Conservation (phyloP, 306 rosid genomes). For the Cucurbita maxima region DNA sequence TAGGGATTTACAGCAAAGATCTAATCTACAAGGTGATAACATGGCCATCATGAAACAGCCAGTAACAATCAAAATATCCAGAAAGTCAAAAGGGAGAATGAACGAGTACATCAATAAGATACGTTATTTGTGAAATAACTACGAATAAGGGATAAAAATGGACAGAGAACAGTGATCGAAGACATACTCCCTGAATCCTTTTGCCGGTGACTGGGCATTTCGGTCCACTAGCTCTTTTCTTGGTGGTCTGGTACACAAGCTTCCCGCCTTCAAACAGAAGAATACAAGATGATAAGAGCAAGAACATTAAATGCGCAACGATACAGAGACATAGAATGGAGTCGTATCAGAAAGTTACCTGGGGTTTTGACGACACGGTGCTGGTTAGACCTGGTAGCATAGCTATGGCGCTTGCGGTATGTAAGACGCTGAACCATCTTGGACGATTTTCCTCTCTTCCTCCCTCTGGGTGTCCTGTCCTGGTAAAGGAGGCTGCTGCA, state of each 20-base stretch:
- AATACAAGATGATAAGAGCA: not conserved
- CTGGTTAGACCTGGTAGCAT: constrained; percentile 8
- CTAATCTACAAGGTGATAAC: not conserved
- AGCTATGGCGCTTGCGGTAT: constrained; percentile 7
- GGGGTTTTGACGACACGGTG: constrained; percentile 9
- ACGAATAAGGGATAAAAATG: not conserved
- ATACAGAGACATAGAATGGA: too few relatives aligned
- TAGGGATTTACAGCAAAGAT: not conserved
- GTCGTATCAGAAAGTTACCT: not conserved
- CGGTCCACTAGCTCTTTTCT: constrained; percentile 2
- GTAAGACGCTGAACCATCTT: constrained; percentile 11
- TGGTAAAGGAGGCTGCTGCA: not conserved
- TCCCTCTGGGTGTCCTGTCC: not conserved
- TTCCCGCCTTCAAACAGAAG: not conserved
- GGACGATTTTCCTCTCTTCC: not conserved
- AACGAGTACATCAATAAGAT: not conserved
- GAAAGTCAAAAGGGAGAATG: too few relatives aligned
- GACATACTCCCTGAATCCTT: constrained; percentile 4
- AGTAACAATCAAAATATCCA: not conserved
- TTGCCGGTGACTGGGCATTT: constrained; percentile 8
- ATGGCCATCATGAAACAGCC: not conserved
- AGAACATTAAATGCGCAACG: not conserved
- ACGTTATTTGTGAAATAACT: not conserved
- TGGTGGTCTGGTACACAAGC: constrained; percentile 9
- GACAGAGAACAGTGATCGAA: not conserved